phyloP scores from a whole-genome alignment of 1,284 basidiomycete genomes.

The Ganoderma lucidum region DNA sequence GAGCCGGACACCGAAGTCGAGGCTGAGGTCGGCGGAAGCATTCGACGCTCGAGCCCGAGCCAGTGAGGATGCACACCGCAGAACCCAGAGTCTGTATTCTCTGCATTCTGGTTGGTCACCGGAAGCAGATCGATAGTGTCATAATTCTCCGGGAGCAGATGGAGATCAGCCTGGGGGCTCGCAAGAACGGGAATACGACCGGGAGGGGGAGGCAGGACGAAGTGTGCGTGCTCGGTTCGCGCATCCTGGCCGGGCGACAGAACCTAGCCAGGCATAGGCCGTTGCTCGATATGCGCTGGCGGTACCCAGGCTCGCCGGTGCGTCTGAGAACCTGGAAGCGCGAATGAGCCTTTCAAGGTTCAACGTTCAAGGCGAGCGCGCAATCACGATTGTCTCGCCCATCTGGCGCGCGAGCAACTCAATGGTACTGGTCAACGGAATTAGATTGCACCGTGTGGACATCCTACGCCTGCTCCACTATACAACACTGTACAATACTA shows the following conservation, averaged over 20 bases:
- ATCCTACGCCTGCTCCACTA: neutral
- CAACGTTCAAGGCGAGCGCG: neutral
- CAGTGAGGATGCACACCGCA: neutral
- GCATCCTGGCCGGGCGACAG: conserved; percentile 21
- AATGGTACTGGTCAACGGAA: conserved; percentile 2
- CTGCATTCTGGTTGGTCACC: neutral
- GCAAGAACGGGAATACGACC: neutral
- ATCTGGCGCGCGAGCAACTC: conserved; percentile 7
- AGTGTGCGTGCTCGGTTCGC: conserved; percentile 25
- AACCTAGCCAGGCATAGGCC: conserved; percentile 22
- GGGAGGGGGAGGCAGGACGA: conserved; percentile 3
- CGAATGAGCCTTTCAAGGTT: conserved; percentile 13
- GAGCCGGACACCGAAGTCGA: conserved; percentile 6
- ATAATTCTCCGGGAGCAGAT: neutral
- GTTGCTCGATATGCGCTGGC: conserved; percentile 30
- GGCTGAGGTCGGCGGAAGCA: neutral
- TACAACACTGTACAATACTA: neutral
- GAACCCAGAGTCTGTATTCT: neutral
- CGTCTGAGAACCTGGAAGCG: conserved; percentile 24
- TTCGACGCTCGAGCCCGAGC: neutral
- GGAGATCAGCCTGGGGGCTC: neutral
- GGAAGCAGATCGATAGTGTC: neutral
- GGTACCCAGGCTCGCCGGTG: conserved; percentile 31
- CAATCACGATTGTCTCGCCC: conserved; percentile 8
- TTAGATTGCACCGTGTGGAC: conserved; percentile 21